Conservation (phyloP, 352 stramenopile genomes). For the Pythium grandisporangium region DNA sequence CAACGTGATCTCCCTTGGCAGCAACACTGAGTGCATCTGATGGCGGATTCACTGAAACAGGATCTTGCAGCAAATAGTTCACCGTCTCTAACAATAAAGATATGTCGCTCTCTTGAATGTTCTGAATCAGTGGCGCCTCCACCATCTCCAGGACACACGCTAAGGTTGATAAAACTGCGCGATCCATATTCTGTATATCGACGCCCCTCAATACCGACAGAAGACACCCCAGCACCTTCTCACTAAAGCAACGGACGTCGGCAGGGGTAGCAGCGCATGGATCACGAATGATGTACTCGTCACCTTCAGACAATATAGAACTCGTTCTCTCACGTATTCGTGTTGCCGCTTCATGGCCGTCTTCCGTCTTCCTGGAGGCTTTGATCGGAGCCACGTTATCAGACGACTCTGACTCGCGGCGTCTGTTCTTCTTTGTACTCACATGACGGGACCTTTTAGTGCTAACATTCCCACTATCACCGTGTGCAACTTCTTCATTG, state of each 20-base stretch:
- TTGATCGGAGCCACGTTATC: too few species aligned
- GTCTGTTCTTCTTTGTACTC: conserved; percentile 21
- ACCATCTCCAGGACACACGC: conserved; percentile 70
- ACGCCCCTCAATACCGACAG: conserved; percentile 40
- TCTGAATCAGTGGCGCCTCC: conserved; percentile 37
- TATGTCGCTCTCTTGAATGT: conserved; percentile 38
- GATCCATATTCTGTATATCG: conserved; percentile 64
- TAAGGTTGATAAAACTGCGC: conserved; percentile 48
- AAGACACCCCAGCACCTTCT: conserved; percentile 31
- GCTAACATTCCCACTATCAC: too few species aligned
- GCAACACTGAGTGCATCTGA: too few species aligned
- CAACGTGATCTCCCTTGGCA: too few species aligned
- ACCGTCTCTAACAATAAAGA: conserved; percentile 60
- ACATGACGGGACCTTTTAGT: too few species aligned
- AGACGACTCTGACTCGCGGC: conserved; percentile 20
- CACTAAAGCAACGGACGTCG: conserved; percentile 40
- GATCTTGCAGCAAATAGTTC: conserved; percentile 56
- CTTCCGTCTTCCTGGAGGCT: too few species aligned
- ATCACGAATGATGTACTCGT: too few species aligned
- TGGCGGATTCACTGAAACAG: conserved; percentile 4
- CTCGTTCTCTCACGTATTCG: not conserved
- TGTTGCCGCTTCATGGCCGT: not conserved
- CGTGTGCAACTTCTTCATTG: too few species aligned
- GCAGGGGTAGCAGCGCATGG: conserved; percentile 13
- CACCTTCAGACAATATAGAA: too few species aligned